Evolutionary conservation across 164 flowering plant species (phyloP), one percentile per base, ranked within the genome.

Genomic region (Vitis cinerea): DNA sequence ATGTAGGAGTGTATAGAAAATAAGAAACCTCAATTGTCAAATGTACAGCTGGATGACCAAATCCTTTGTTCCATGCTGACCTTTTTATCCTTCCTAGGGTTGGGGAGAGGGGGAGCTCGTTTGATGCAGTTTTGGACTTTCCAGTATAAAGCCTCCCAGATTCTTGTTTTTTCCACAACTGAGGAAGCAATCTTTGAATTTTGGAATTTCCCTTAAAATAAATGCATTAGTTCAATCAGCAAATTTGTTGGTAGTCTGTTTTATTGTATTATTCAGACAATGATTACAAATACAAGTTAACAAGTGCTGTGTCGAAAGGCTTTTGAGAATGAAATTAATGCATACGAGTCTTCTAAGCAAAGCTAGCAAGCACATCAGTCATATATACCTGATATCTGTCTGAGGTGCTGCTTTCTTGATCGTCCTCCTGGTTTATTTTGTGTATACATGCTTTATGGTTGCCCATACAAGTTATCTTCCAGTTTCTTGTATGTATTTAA

Each of bases 11-110:
- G 79, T 82, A 83, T 84, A 59, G 61, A 50, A 50, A 58, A 65
- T 53, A 69, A 15, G 29, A 62, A 65, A 69, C 63, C 31, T 55
- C 63, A 9, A 44, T 78, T 71, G 69, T 64, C 63, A 74, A 79
- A 70, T 86, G 92, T 86, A 86, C 80, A 85, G 87, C 77, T 72
- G 72, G 59, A 68, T 61, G 61, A 75, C 72, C 63, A 63, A 61
- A 52, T 67, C 16, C 77, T 73, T 77, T 61, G 23, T 71, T 50
- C 16, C 16, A 62, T 51, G 74, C 76, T 67, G 76, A 74, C 71
- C 48, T 69, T 48, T 37, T 66, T 70, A 23, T 1, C 58, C 72
- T 59, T 75, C 67, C 53, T 52, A 47, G 50, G 55, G 53, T 71
- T 65, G 37, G 29, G 50, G 62, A 65, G 67, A 63, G 56, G 67